phyloP scores from a whole-genome alignment of 2,329 filamentous ascomycete species.

The Cladosporium sp. region DNA sequence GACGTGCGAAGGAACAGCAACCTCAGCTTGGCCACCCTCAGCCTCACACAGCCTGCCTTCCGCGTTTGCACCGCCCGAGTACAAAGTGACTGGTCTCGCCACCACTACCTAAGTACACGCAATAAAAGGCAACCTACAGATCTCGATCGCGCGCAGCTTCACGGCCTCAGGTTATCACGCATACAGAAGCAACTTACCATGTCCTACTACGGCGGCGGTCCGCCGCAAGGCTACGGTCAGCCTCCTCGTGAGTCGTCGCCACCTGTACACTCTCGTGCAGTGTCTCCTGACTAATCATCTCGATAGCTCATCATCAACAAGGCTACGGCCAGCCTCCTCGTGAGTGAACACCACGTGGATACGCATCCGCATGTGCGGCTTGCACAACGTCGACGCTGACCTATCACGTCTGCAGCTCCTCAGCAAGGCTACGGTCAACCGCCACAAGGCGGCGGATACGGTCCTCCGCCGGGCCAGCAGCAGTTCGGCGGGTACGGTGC shows the following conservation, averaged over 20 bases:
- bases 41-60: no score
- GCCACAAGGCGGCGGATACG: constrained; percentile 10
- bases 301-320: constrained; percentile 11
- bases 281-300: background rate
- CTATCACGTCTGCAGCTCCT: constrained; percentile 11
- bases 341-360: background rate
- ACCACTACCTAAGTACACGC: no score
- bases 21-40: no score
- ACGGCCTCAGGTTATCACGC: no score
- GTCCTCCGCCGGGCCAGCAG: constrained; percentile 12
- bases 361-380: no score
- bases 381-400: background rate
- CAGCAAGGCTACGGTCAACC: constrained; percentile 16
- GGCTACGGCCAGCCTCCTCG: constrained; percentile 14
- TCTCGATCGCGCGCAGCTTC: no score
- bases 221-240: constrained; percentile 12
- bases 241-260: constrained; percentile 13
- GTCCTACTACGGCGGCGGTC: constrained; percentile 15
- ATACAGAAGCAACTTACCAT: background rate
- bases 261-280: background rate
- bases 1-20: no score
- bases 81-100: no score
- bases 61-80: no score
- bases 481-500: constrained; percentile 11
- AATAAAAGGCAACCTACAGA: no score